Evolutionary conservation across 2,329 filamentous ascomycete genomes (phyloP).

Genomic region (Niveomyces coronatus): DNA sequence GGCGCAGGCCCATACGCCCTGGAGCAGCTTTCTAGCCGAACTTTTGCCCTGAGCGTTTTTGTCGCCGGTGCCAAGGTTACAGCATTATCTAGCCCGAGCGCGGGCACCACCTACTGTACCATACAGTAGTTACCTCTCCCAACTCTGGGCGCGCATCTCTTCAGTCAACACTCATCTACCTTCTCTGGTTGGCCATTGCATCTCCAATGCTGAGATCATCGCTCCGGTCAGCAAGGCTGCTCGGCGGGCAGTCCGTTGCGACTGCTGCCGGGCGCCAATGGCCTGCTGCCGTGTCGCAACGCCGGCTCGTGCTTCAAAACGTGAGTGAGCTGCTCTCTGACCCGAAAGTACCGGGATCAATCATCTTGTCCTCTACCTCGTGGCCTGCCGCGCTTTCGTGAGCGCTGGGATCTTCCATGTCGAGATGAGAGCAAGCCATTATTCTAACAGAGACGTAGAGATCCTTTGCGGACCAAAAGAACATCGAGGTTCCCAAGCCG

Average conservation of each 20-base stretch:
- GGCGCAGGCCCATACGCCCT: conserved; percentile 9
- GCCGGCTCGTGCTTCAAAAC: conserved; percentile 15
- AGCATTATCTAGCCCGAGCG: conserved; percentile 12
- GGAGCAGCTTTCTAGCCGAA: conserved; percentile 28
- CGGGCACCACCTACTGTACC: no score
- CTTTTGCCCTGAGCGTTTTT: conserved; percentile 36
- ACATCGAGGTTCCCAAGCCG: conserved; percentile 38
- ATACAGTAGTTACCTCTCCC: no score
- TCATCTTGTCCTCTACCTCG: no score
- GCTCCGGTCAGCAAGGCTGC: conserved; percentile 52
- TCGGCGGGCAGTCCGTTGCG: conserved; percentile 44
- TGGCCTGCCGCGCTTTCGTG: no score
- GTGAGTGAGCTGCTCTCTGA: conserved; percentile 4
- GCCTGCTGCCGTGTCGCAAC: conserved; percentile 32
- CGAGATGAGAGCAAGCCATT: no score
- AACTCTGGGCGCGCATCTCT: no score
- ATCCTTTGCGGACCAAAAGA: conserved; percentile 45
- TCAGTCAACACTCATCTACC: conserved; percentile 20
- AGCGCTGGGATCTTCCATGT: no score
- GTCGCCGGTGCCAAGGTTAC: conserved; percentile 18
- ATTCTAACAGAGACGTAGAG: conserved; percentile 30
- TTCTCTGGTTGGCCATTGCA: conserved; percentile 32
- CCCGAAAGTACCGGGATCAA: no score
- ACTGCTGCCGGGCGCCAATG: conserved; percentile 48
- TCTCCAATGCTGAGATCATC: conserved; percentile 59